phyloP scores from a whole-genome alignment of 2,329 filamentous ascomycete genomes.

The Aspergillus luchuensis region DNA sequence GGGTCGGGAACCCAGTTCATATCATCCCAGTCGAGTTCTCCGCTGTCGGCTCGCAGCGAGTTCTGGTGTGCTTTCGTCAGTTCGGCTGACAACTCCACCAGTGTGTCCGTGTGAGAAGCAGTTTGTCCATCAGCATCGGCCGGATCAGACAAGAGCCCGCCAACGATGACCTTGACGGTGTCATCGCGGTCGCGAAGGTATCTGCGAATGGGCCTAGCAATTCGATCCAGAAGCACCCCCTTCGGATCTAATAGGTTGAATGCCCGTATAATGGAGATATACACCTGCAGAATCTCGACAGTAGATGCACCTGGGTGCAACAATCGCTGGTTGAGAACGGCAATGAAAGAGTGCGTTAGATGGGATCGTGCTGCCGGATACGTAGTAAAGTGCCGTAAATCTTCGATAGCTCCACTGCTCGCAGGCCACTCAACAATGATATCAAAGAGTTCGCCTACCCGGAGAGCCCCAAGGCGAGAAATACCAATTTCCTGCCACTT shows the following conservation, averaged over 20 bases:
- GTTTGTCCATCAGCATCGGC: constrained; percentile 40
- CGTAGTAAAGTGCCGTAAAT: constrained; percentile 60
- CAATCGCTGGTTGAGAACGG: constrained; percentile 56
- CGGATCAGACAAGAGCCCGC: constrained; percentile 62
- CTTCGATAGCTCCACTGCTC: constrained; percentile 61
- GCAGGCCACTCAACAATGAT: constrained; percentile 63
- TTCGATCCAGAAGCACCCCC: constrained; percentile 67
- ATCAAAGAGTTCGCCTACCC: constrained; percentile 61
- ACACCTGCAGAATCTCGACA: constrained; percentile 66
- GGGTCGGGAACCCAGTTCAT: constrained; percentile 93
- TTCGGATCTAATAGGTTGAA: constrained; percentile 66
- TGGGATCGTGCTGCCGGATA: constrained; percentile 57
- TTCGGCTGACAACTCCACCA: constrained; percentile 57
- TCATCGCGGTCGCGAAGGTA: constrained; percentile 67
- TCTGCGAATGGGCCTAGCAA: constrained; percentile 63
- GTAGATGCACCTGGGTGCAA: constrained; percentile 67
- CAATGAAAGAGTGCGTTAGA: constrained; percentile 57
- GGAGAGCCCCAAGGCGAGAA: constrained; percentile 56
- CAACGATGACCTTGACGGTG: constrained; percentile 66
- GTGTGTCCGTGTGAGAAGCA: constrained; percentile 41
- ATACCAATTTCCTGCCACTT: constrained; percentile 60
- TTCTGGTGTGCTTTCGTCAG: constrained; percentile 47
- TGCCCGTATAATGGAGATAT: constrained; percentile 66
- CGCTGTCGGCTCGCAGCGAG: constrained; percentile 51
- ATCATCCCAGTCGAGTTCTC: constrained; percentile 85